Evolutionary conservation across 1,284 basidiomycete genomes (phyloP).

Genomic region (Rugiboletus extremiorientalis): DNA sequence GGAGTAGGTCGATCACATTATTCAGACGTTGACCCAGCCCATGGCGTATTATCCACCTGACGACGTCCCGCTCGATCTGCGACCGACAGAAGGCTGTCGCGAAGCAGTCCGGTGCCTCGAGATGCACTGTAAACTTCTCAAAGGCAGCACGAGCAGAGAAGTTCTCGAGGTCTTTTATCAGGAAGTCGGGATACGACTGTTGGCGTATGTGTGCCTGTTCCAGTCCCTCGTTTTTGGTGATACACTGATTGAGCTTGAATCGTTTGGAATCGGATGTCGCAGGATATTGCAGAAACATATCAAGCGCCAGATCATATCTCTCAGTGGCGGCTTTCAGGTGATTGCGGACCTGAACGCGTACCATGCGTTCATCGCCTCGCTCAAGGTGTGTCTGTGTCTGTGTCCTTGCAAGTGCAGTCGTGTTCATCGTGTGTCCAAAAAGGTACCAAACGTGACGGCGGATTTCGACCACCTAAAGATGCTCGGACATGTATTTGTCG

Average conservation of each 20-base stretch:
- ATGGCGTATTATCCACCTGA: slow-evolving; percentile 90
- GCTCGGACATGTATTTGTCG: slow-evolving; percentile 94
- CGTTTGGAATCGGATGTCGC: too few species aligned
- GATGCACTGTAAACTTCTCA: slow-evolving; percentile 87
- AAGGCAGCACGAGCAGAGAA: slow-evolving; percentile 93
- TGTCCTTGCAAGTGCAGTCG: background rate
- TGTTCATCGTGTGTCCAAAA: background rate
- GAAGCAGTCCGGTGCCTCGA: slow-evolving; percentile 87
- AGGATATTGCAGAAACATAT: slow-evolving; percentile 96
- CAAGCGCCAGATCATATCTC: slow-evolving; percentile 94
- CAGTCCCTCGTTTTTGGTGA: too few species aligned
- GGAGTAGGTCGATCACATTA: slow-evolving; percentile 86
- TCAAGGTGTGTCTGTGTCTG: slow-evolving; percentile 55
- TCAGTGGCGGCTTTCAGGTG: slow-evolving; percentile 92
- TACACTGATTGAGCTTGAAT: too few species aligned
- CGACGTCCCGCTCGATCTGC: slow-evolving; percentile 71
- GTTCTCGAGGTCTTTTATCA: slow-evolving; percentile 97
- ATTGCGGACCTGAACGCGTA: slow-evolving; percentile 96
- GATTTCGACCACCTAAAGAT: slow-evolving; percentile 96
- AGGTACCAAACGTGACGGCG: slow-evolving; percentile 67
- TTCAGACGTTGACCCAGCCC: slow-evolving; percentile 79
- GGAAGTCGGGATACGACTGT: slow-evolving; percentile 91
- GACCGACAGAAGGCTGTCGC: slow-evolving; percentile 82
- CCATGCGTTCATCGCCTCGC: slow-evolving; percentile 80
- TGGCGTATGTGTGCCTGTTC: slow-evolving; percentile 58